Base-by-base conservation (phyloP, 1,284 basidiomycete genomes). In the Coniophora puteana region DNA sequence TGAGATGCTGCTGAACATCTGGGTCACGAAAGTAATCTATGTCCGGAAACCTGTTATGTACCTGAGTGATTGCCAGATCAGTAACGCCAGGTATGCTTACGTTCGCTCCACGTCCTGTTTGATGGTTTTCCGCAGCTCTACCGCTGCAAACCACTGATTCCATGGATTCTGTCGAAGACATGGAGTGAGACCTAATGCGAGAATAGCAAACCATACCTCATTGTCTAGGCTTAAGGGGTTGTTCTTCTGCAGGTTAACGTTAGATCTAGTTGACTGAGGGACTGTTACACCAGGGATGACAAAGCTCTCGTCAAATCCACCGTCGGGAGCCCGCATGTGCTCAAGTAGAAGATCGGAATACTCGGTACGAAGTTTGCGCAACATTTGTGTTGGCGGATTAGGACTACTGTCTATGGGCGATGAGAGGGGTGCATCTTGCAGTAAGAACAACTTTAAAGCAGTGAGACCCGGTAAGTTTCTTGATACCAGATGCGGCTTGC, bases 41-140 rank as follows among this genome's bases (percentile, higher is more conserved):
- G 48, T 96, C 93, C 8, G 93, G 93, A 58, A 95, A 96, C 21
- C 87, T 91, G 42, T n/a, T 7, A 42, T 11, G 23, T 40, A 39
- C 27, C 33, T 32, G 24, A 41, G 41, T 38, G 32, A 41, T 20
- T 17, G 18, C 8, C 22, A 38, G 21, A 31, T 42, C 44, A 32
- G 17, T 18, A 32, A 38, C 44, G 31, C 32, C 31, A 44, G 17
- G 39, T 23, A 26, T 43, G 70, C 76, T 63, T 61, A 91, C 78
- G 93, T 96, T 54, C 93, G 74, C 52, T 94, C 89, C 0, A 97
- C 93, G 59, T 97, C 93, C 62, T 94, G 90, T 17, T 80, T 65
- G 40, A 97, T 95, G 4, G 80, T 88, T 57, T 85, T 91, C 14
- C 91, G 75, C 24, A 95, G 68, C 40, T 96, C 93, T 18, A 93